These are phyloP conservation scores for Dactylellina leptospora DNA, from an alignment of 2,329 filamentous ascomycete genomes.

Conservation along the genomic window DNA sequence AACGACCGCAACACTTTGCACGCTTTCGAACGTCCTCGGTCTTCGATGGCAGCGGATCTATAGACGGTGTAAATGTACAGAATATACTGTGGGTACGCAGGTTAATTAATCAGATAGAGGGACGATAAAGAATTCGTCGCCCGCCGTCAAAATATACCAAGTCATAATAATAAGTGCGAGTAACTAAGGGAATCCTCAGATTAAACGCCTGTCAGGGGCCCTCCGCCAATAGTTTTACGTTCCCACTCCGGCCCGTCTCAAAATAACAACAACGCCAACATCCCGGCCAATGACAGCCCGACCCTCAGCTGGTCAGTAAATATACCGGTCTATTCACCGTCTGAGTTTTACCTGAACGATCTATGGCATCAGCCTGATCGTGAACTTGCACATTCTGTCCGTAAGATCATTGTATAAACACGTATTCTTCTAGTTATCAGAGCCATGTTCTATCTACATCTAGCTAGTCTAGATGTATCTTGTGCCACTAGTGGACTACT, in stretches of 20 bases:
- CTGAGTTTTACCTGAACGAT: too few relatives aligned
- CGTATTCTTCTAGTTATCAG: too few relatives aligned
- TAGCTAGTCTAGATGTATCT: too few relatives aligned
- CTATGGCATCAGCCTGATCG: too few relatives aligned
- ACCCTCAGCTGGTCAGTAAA: neutral
- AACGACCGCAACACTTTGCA: neutral
- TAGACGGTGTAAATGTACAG: neutral
- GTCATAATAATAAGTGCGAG: neutral
- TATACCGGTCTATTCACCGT: too few relatives aligned
- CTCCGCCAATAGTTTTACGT: conserved; percentile 28
- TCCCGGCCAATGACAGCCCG: conserved; percentile 14
- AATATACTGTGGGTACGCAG: neutral
- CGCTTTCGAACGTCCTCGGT: neutral
- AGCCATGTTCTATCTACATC: too few relatives aligned
- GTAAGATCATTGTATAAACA: too few relatives aligned
- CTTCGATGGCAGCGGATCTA: neutral
- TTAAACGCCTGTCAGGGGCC: conserved; percentile 52
- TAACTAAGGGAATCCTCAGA: conserved; percentile 38
- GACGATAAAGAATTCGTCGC: conserved; percentile 7
- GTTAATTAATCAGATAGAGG: neutral
- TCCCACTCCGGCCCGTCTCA: conserved; percentile 21
- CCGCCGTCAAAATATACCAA: neutral
- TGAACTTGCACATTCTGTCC: too few relatives aligned
- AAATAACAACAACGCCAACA: conserved; percentile 51
- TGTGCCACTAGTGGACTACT: too few relatives aligned